These are phyloP conservation scores for Thelonectria rubi DNA, from an alignment of 2,329 filamentous ascomycete genomes.

Conservation along the genomic window DNA sequence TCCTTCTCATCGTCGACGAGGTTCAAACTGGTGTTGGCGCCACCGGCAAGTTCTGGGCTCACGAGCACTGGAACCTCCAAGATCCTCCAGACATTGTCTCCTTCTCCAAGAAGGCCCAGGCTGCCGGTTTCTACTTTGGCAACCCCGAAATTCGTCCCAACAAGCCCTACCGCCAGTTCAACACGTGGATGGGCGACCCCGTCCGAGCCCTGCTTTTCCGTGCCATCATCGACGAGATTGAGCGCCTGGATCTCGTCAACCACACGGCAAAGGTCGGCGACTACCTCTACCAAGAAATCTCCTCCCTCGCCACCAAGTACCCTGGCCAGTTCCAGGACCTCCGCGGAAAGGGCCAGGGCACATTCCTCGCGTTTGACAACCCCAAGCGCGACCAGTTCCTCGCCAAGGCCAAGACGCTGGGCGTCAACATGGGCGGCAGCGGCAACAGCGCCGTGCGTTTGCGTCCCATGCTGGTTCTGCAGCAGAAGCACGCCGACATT, in stretches of 20 bases:
- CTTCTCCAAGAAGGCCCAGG: conserved; percentile 95
- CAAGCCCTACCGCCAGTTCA: conserved; percentile 95
- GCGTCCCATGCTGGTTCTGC: conserved; percentile 91
- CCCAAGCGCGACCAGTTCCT: conserved; percentile 83
- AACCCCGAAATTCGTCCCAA: conserved; percentile 84
- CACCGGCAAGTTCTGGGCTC: conserved; percentile 95
- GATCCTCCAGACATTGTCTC: conserved; percentile 91
- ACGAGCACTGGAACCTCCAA: conserved; percentile 89
- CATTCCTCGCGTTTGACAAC: conserved; percentile 92
- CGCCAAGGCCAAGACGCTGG: conserved; percentile 78
- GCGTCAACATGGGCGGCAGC: conserved; percentile 88
- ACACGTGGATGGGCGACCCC: conserved; percentile 97
- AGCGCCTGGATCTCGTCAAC: conserved; percentile 78
- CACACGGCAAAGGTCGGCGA: conserved; percentile 81
- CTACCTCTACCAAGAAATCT: conserved; percentile 78
- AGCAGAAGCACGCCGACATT: conserved; percentile 89
- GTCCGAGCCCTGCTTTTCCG: conserved; percentile 86
- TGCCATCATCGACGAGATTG: conserved; percentile 83
- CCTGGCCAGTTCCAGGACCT: conserved; percentile 84
- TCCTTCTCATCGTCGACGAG: conserved; percentile 92
- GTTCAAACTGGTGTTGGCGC: conserved; percentile 94
- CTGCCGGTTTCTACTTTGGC: conserved; percentile 90
- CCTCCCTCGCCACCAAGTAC: conserved; percentile 73
- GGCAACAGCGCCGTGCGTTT: conserved; percentile 80
- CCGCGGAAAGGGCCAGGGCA: conserved; percentile 86